Evolutionary conservation across 2,329 filamentous ascomycete genomes (phyloP).

Genomic region (Juglanconis oblonga): DNA sequence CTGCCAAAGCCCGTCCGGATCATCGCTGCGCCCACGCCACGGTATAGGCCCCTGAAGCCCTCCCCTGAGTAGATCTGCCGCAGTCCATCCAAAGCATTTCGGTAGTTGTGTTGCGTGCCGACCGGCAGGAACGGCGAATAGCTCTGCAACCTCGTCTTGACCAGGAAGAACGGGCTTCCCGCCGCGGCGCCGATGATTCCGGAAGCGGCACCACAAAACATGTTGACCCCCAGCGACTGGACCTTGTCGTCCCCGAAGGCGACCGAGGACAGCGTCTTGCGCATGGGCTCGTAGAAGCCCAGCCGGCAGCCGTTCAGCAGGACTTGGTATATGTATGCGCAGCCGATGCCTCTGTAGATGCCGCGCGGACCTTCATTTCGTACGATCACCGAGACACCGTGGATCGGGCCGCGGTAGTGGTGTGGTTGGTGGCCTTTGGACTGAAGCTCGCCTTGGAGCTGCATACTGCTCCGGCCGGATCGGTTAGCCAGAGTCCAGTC

Average conservation of each 20-base stretch:
- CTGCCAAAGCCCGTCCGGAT: constrained; percentile 93
- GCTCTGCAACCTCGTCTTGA: constrained; percentile 94
- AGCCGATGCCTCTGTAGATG: constrained; percentile 84
- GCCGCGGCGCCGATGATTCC: constrained; percentile 90
- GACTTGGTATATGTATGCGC: constrained; percentile 94
- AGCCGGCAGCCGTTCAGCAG: constrained; percentile 94
- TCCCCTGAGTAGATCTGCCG: constrained; percentile 74
- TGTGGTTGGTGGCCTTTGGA: constrained; percentile 79
- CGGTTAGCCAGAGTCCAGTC: neutral
- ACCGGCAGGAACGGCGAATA: constrained; percentile 90
- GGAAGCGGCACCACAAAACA: constrained; percentile 85
- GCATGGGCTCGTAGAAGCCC: constrained; percentile 96
- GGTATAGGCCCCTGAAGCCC: constrained; percentile 78
- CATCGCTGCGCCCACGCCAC: constrained; percentile 90
- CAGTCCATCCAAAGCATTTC: constrained; percentile 80
- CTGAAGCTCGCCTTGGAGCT: constrained; percentile 93
- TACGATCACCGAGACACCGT: constrained; percentile 86
- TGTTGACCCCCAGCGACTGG: constrained; percentile 87
- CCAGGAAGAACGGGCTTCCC: constrained; percentile 94
- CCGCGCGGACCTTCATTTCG: constrained; percentile 85
- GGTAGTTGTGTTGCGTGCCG: constrained; percentile 93
- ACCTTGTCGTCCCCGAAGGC: constrained; percentile 70
- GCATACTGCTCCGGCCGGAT: constrained; percentile 59
- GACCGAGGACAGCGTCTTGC: constrained; percentile 64
- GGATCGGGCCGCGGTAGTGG: constrained; percentile 86